Evolutionary conservation across 2,329 filamentous ascomycete species (phyloP).

Genomic region (Hypoxylon sp.): DNA sequence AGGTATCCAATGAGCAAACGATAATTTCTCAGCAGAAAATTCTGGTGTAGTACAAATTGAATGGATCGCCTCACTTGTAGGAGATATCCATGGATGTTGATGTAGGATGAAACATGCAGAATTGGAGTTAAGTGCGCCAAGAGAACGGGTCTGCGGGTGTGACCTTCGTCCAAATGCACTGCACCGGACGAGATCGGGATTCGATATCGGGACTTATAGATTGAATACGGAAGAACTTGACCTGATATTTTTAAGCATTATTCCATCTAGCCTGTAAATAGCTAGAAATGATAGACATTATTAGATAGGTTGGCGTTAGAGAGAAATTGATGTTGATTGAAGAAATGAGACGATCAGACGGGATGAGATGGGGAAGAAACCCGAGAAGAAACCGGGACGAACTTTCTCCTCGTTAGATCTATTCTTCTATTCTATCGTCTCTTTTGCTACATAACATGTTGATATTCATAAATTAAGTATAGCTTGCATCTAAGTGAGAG

Average conservation of each 20-base stretch:
- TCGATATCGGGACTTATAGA: conserved; percentile 2
- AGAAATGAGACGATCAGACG: conserved; percentile 8
- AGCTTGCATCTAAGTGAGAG: background rate
- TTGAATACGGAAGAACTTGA: background rate
- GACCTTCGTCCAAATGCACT: background rate
- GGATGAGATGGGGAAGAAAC: too few species aligned
- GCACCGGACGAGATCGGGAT: background rate
- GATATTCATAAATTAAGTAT: conserved; percentile 9
- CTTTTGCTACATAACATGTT: background rate
- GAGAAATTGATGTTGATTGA: conserved; percentile 5
- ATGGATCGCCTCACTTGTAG: conserved; percentile 7
- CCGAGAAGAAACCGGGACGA: conserved; percentile 30
- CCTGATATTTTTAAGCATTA: background rate
- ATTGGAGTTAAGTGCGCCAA: conserved; percentile 11
- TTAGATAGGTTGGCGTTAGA: background rate
- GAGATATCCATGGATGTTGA: background rate
- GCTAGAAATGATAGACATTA: background rate
- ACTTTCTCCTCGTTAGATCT: background rate
- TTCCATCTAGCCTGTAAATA: background rate
- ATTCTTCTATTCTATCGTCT: conserved; percentile 1
- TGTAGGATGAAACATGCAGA: background rate
- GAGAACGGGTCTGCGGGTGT: conserved; percentile 3
- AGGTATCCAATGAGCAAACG: conserved; percentile 36
- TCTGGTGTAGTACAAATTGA: background rate
- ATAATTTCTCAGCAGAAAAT: conserved; percentile 26